Evolutionary conservation across 352 stramenopile genomes (phyloP).

Genomic region (Aphanomyces cochlioides): DNA sequence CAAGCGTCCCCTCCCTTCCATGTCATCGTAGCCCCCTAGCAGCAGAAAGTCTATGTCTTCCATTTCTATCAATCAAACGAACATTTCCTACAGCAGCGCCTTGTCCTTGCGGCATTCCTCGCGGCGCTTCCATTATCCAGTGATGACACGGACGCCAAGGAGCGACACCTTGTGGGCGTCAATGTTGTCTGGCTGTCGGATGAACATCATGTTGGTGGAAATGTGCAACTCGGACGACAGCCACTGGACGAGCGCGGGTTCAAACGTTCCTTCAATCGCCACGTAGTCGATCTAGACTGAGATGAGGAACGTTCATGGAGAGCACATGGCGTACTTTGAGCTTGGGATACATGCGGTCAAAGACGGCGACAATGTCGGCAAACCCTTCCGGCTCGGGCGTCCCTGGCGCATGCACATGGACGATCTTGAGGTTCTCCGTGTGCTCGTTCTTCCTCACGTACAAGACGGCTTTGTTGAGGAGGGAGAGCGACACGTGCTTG

Average conservation of each 20-base stretch:
- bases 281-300: slow-evolving; percentile 79
- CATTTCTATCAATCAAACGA: too few relatives aligned
- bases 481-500: slow-evolving; percentile 80
- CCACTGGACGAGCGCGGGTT: slow-evolving; percentile 79
- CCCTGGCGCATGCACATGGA: slow-evolving; percentile 56
- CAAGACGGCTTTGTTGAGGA: slow-evolving; percentile 93
- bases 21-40: too few relatives aligned
- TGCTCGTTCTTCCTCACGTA: slow-evolving; percentile 92
- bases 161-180: slow-evolving; percentile 74
- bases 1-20: too few relatives aligned
- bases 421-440: slow-evolving; percentile 87
- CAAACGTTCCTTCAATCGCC: slow-evolving; percentile 60
- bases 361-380: slow-evolving; percentile 67
- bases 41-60: too few relatives aligned
- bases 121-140: slow-evolving; percentile 33
- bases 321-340: slow-evolving; percentile 58
- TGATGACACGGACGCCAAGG: slow-evolving; percentile 77
- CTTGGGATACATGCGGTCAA: slow-evolving; percentile 91
- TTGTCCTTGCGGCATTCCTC: too few relatives aligned
- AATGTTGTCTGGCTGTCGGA: slow-evolving; percentile 69
- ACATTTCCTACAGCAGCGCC: too few relatives aligned
- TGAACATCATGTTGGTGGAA: slow-evolving; percentile 89
- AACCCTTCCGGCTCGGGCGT: slow-evolving; percentile 47
- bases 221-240: slow-evolving; percentile 64
- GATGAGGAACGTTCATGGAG: background rate